Base-by-base conservation (phyloP, 495 filamentous ascomycete genomes). In the Pyronema domesticum region DNA sequence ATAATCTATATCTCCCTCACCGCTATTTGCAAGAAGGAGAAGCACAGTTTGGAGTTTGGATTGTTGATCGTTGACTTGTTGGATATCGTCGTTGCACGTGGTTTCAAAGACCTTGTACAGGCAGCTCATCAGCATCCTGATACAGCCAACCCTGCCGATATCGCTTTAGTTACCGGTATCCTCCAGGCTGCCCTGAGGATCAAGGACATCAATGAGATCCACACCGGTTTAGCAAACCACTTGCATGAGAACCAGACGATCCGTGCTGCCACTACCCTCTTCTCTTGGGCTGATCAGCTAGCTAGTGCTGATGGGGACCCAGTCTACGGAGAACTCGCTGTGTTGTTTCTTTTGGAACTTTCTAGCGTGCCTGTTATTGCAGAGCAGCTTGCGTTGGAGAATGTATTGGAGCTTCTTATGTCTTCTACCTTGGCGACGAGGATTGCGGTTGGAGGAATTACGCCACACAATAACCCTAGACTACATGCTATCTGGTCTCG, bases 201-300 rank as follows among this genome's bases (percentile, higher is more conserved):
- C n/a, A 78, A 79, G 0, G 76, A 76, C 15, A 75, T 85, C 57
- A 71, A 74, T 23, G 69, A 74, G 50, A 76, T 74, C 57, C 72
- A 80, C 59, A 76, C 76, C 45, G 77, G 80, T 60, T 72, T 84
- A 61, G 69, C 74, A 19, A 66, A 76, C 39, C 74, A 83, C 63
- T 77, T 91, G 53, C 65, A 74, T 10, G 73, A 80, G 37, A 73
- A 76, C 52, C 71, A 74, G 53, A 80, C 81, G 3, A 74, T 80
- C n/a, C 81, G 89, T 57, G 81, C 84, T 49, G 88, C 87, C 0
- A 81, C 81, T 13, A 85, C 84, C 10, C 74, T 99, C 48, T 95
- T 93, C 67, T 94, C 86, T 6, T 99, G 93, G 93, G 79, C 91
- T 13, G 86, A 96, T 67, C 79, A 80, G 57, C 74, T 91, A 43